phyloP scores from a whole-genome alignment of 2,329 filamentous ascomycete genomes.

The Mycosphaerelloides madeirae region DNA sequence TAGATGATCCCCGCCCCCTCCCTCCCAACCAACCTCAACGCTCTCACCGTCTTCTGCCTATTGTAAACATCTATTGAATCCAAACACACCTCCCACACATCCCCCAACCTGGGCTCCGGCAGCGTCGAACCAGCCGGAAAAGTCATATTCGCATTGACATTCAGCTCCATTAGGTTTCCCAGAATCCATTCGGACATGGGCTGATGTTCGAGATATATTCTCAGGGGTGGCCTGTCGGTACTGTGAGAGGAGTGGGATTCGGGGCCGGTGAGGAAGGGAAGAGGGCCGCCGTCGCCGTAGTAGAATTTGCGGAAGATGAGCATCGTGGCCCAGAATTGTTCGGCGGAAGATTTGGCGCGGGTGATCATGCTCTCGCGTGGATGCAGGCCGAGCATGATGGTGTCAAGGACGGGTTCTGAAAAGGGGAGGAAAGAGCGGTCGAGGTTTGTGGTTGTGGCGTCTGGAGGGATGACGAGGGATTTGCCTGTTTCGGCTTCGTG shows the following conservation, averaged over 20 bases:
- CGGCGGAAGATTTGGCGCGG: slow-evolving; percentile 32
- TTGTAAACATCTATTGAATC: slow-evolving; percentile 35
- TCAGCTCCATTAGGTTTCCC: slow-evolving; percentile 20
- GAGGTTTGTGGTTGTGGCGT: slow-evolving; percentile 15
- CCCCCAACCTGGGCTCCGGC: slow-evolving; percentile 31
- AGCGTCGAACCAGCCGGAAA: slow-evolving; percentile 11
- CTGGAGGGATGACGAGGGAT: slow-evolving; percentile 34
- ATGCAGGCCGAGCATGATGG: slow-evolving; percentile 44
- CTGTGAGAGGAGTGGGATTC: no score
- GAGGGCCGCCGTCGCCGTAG: slow-evolving; percentile 42
- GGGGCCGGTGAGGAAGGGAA: slow-evolving; percentile 1
- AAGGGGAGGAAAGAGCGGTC: slow-evolving; percentile 46
- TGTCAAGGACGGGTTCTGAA: slow-evolving; percentile 42
- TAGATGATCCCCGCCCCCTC: slow-evolving; percentile 9
- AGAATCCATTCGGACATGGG: neutral
- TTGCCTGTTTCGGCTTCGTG: slow-evolving; percentile 48
- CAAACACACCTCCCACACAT: slow-evolving; percentile 45
- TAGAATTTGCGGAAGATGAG: slow-evolving; percentile 56
- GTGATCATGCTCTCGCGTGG: slow-evolving; percentile 44
- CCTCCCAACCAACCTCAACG: slow-evolving; percentile 36
- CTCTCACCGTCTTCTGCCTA: slow-evolving; percentile 28
- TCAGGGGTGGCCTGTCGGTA: slow-evolving; percentile 4
- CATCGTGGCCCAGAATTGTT: slow-evolving; percentile 48
- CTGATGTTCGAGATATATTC: slow-evolving; percentile 1
- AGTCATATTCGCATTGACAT: slow-evolving; percentile 15